Evolutionary conservation across 495 filamentous ascomycete genomes (phyloP).

Genomic region (Aspergillus kassunensis): DNA sequence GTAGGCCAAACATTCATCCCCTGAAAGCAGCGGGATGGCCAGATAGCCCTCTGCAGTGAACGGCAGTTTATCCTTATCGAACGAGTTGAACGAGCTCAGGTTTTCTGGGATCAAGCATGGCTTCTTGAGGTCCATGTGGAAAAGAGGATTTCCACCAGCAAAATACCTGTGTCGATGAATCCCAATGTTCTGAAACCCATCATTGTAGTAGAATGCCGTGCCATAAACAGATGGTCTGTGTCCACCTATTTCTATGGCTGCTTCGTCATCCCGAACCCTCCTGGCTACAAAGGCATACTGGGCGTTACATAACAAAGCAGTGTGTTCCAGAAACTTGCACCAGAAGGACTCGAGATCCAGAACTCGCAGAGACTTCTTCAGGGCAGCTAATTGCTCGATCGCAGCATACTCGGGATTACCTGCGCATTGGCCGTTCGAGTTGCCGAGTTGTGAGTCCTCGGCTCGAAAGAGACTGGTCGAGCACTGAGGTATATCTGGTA

Average conservation of each 20-base stretch:
- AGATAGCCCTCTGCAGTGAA: constrained; percentile 67
- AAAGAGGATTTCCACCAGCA: constrained; percentile 59
- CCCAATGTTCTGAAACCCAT: constrained; percentile 52
- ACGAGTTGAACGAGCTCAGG: constrained; percentile 53
- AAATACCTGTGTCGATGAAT: constrained; percentile 60
- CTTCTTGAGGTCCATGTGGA: constrained; percentile 70
- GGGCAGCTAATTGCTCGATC: constrained; percentile 55
- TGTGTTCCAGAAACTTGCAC: constrained; percentile 61
- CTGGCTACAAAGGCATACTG: constrained; percentile 73
- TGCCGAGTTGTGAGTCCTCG: constrained; percentile 48
- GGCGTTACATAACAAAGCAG: constrained; percentile 59
- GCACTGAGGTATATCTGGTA: constrained; percentile 43
- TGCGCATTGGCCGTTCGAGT: constrained; percentile 45
- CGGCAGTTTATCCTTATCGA: constrained; percentile 58
- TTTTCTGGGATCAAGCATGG: constrained; percentile 68
- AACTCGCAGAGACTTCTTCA: constrained; percentile 57
- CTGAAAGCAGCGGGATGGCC: constrained; percentile 66
- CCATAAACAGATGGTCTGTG: constrained; percentile 60
- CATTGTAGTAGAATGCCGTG: constrained; percentile 65
- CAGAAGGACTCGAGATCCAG: constrained; percentile 62
- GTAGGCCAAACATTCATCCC: constrained; percentile 67
- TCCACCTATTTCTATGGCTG: constrained; percentile 32
- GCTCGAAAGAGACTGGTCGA: constrained; percentile 38
- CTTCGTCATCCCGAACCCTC: constrained; percentile 57
- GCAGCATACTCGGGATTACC: constrained; percentile 55